These are phyloP conservation scores for Rhipidocladum racemiflorum DNA, from an alignment of 176 grass and related monocot species.

Conservation along the genomic window DNA sequence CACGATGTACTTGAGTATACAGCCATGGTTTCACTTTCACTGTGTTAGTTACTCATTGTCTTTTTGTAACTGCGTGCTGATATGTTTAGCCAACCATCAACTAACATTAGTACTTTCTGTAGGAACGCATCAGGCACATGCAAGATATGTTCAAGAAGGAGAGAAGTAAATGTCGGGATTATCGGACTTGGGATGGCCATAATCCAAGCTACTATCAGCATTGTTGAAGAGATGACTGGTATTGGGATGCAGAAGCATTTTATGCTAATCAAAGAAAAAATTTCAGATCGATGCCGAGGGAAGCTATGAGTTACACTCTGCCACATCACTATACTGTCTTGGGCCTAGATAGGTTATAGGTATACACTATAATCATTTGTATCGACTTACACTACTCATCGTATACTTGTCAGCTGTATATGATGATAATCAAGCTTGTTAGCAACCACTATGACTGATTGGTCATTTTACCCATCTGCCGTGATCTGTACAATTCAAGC, in stretches of 20 bases:
- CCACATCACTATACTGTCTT: constrained; percentile 76
- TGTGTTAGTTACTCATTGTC: neutral
- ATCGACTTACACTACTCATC: neutral
- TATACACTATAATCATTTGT: neutral
- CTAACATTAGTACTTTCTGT: constrained; percentile 29
- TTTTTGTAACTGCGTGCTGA: neutral
- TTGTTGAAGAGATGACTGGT: constrained; percentile 61
- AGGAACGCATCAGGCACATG: constrained; percentile 74
- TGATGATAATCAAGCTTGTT: neutral
- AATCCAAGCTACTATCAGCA: constrained; percentile 52
- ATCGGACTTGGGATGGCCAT: constrained; percentile 41
- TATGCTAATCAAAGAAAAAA: constrained; percentile 61
- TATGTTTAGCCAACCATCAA: constrained; percentile 41
- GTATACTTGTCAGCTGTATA: neutral
- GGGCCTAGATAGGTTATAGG: constrained; percentile 82
- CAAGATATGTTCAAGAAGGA: constrained; percentile 72
- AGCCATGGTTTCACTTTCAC: neutral
- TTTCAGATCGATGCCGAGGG: constrained; percentile 43
- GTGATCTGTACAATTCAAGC: neutral
- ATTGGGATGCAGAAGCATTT: constrained; percentile 49
- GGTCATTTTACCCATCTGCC: neutral
- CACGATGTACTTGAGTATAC: neutral
- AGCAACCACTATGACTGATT: neutral
- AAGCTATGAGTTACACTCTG: constrained; percentile 35
- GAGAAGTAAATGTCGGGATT: constrained; percentile 57